A percentile compares a stretch with the other conserved stretches of the same genome.
Conservation (phyloP, 257 asterid species). For the Gynochthodes officinalis region DNA sequence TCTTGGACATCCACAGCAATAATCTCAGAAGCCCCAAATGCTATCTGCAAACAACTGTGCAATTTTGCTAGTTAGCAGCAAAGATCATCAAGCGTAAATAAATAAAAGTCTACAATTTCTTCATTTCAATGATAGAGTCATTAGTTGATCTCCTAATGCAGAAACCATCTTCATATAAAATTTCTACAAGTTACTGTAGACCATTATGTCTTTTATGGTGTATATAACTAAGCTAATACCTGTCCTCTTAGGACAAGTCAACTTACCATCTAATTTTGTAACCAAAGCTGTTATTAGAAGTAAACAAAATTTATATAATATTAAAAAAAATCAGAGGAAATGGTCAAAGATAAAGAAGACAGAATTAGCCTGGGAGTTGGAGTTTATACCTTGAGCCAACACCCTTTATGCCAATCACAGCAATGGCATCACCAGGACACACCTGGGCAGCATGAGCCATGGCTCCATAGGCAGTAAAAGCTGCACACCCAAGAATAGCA, state of each 20-base stretch:
- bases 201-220: too few species aligned
- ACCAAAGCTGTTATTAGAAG: neutral
- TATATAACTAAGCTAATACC: too few species aligned
- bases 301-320: too few species aligned
- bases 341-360: neutral
- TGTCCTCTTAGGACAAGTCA: neutral
- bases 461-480: slow-evolving; percentile 98
- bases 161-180: too few species aligned
- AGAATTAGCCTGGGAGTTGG: slow-evolving; percentile 1
- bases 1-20: slow-evolving; percentile 96
- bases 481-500: slow-evolving; percentile 94
- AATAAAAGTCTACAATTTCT: too few species aligned
- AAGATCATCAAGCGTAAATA: too few species aligned
- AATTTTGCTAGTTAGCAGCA: slow-evolving; percentile 30
- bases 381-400: slow-evolving; percentile 89
- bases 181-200: too few species aligned
- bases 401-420: slow-evolving; percentile 96
- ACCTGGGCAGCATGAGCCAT: slow-evolving; percentile 99
- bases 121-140: too few species aligned
- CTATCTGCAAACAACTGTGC: slow-evolving; percentile 94
- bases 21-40: slow-evolving; percentile 96
- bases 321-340: too few species aligned
- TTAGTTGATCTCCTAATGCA: too few species aligned
- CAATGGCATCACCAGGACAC: slow-evolving; percentile 84
- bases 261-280: neutral